A percentile compares a stretch with the other conserved stretches of the same genome.
These are phyloP conservation scores for Corymbia calophylla DNA, from an alignment of 441 rosid genomes.

Conservation along the genomic window DNA sequence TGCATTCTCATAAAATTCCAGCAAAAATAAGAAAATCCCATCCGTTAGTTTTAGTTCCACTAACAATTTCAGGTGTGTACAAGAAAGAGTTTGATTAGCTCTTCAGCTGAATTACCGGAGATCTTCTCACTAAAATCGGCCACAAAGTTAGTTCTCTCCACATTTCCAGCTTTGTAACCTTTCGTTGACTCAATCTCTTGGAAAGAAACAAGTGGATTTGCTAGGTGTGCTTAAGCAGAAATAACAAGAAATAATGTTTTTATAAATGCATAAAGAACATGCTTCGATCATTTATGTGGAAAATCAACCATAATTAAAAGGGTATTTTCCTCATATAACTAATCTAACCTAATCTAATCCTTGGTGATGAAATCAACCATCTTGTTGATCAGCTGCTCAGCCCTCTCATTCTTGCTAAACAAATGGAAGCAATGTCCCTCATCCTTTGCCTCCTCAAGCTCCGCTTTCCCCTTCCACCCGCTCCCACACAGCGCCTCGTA, in stretches of 20 bases:
- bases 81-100: not conserved
- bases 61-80: not conserved
- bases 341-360: not conserved
- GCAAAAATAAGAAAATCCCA: not conserved
- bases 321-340: not conserved
- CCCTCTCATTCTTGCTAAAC: slow-evolving; percentile 11
- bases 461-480: slow-evolving; percentile 22
- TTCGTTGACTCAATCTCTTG: not conserved
- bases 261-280: not conserved
- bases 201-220: not conserved
- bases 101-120: not conserved
- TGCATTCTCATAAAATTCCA: not conserved
- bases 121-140: not conserved
- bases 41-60: not conserved
- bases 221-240: not conserved
- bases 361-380: slow-evolving; percentile 24
- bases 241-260: not conserved
- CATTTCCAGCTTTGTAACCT: not conserved
- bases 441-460: slow-evolving; percentile 16
- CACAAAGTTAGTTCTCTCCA: not conserved
- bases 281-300: not conserved
- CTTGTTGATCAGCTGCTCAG: slow-evolving; percentile 9
- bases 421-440: slow-evolving; percentile 37
- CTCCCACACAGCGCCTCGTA: slow-evolving; percentile 11
- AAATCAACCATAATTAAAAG: not conserved